Base-by-base conservation (phyloP, 768 basidiomycete species). In the Lyophyllum atratum region DNA sequence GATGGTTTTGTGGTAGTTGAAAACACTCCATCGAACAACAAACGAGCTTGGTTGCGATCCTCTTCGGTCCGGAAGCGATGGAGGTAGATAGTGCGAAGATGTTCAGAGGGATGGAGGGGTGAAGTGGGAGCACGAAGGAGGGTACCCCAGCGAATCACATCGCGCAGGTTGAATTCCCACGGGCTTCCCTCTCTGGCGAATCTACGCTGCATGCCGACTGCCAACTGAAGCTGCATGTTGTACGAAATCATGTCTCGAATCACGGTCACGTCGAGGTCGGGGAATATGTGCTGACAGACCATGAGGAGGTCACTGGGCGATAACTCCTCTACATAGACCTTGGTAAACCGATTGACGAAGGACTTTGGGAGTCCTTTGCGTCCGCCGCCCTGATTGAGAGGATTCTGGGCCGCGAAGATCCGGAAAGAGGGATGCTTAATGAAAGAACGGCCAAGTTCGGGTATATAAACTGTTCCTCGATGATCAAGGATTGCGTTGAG, bases 91-190 rank as follows among this genome's bases (percentile, higher is more conserved):
- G 83, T 82, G 5, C 83, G 80, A 12, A 95, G 76, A 64, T 85
- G 84, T 31, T 86, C 81, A 19, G 76, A 74, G 3, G 93, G 89
- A 66, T 86, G 80, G 26, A 68, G 62, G 44, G 64, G 56, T 39
- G 66, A 59, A 44, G 56, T 48, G 37, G 74, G 62, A 25, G 69
- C 54, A 52, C 69, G 69, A 31, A 86, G 66, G 37, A 89, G 81
- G 0, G 78, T 78, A 31, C 89, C 85, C 95, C 97, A 97, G 44
- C 97, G 85, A 56, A 93, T 83, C 55, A 98, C 80, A 72, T 99
- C 96, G 14, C 96, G 90, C 28, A 99, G 79, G 69, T 99, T 99
- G 78, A 98, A 97, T 68, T 99, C 96, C 96, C 96, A 99, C 4
- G 96, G 97, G 54, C 84, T 80, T 9, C 95, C 95, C 52, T 89